Conservation (phyloP, 108 stramenopile genomes). For the Discostella pseudostelligera region DNA sequence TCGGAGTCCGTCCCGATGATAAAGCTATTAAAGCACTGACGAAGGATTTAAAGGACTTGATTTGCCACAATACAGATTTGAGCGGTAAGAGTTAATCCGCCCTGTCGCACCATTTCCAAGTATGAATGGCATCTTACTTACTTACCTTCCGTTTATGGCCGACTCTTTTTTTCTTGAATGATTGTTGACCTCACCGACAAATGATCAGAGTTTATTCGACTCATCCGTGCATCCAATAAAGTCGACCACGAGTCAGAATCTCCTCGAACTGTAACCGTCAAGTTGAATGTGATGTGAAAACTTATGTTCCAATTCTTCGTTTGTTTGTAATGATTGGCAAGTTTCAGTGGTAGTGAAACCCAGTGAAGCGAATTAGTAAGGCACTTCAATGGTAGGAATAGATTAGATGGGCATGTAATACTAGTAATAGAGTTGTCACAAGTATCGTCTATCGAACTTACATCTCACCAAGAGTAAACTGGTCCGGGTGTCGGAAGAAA, state of each 20-base stretch:
- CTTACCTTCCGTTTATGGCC: not conserved
- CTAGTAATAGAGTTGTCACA: too few relatives aligned
- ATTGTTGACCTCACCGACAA: not conserved
- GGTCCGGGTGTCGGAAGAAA: too few relatives aligned
- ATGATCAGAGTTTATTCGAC: constrained; percentile 21
- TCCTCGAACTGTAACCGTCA: constrained; percentile 2
- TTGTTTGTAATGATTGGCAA: not conserved
- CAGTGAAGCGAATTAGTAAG: too few relatives aligned
- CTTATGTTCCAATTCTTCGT: not conserved
- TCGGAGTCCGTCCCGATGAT: constrained; percentile 25
- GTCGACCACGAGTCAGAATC: constrained; percentile 16
- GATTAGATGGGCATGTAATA: too few relatives aligned
- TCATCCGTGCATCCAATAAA: constrained; percentile 24
- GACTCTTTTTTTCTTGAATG: not conserved
- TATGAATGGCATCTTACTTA: too few relatives aligned
- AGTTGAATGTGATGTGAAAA: not conserved
- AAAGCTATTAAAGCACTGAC: constrained; percentile 17
- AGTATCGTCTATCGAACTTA: too few relatives aligned
- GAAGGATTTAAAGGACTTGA: constrained; percentile 27
- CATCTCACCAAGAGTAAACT: too few relatives aligned
- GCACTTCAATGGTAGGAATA: too few relatives aligned
- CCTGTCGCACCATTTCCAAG: too few relatives aligned
- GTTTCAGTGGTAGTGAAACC: too few relatives aligned
- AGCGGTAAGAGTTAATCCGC: constrained; percentile 7
- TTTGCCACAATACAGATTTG: constrained; percentile 39